Percentiles rank a stretch among this genome's conserved stretches.
These are phyloP conservation scores for Geranium brycei DNA, from an alignment of 345 rosid species.

Conservation along the genomic window DNA sequence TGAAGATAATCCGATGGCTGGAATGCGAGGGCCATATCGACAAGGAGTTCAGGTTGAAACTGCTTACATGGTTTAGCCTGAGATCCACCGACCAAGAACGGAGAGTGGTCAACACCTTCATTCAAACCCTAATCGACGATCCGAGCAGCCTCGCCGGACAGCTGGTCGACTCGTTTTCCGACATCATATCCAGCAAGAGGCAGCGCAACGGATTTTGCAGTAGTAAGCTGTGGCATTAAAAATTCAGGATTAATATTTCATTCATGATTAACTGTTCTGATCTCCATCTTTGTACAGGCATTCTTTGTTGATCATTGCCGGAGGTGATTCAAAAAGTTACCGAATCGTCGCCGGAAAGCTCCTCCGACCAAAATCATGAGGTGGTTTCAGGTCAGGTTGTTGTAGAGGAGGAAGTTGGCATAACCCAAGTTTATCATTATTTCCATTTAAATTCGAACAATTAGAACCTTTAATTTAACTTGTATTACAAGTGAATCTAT, in stretches of 20 bases:
- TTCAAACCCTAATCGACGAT: conserved; percentile 75
- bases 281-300: neutral
- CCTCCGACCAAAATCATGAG: neutral
- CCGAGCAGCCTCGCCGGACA: conserved; percentile 87
- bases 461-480: conserved; percentile 6
- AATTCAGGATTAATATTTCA: neutral
- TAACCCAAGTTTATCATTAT: conserved; percentile 4
- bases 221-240: conserved; percentile 48
- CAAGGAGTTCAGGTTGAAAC: conserved; percentile 67
- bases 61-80: conserved; percentile 92
- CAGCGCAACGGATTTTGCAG: conserved; percentile 48
- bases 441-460: conserved; percentile 6
- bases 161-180: conserved; percentile 70
- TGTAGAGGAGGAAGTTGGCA: neutral
- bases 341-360: neutral
- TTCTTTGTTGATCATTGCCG: neutral
- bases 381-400: neutral
- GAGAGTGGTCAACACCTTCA: conserved; percentile 74
- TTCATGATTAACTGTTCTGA: neutral
- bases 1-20: conserved; percentile 66
- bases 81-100: conserved; percentile 76
- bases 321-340: neutral
- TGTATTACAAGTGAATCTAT: neutral
- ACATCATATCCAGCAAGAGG: conserved; percentile 62
- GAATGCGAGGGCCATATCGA: conserved; percentile 72